Evolutionary conservation across 208 protist species (phyloP).

Genomic region (Borovskyia barvae): DNA sequence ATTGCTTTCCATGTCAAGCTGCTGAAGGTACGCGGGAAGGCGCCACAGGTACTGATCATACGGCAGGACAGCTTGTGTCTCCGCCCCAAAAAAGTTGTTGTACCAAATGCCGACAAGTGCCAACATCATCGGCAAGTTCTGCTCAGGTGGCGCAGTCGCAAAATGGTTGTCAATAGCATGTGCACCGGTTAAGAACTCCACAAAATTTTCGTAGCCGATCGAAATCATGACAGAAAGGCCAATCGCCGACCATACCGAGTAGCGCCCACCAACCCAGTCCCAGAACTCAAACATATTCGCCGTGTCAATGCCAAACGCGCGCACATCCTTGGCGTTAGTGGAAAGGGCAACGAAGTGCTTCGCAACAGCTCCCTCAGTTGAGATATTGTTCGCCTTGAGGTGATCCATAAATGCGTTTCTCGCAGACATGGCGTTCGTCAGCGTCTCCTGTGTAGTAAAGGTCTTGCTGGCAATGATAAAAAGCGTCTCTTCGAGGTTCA

Average conservation of each 20-base stretch:
- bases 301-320: conserved; percentile 95
- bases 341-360: conserved; percentile 98
- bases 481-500: conserved; percentile 92
- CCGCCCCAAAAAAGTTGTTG: conserved; percentile 95
- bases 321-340: conserved; percentile 91
- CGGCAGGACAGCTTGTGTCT: conserved; percentile 96
- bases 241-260: conserved; percentile 97
- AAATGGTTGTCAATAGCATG: conserved; percentile 87
- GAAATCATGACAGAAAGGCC: conserved; percentile 94
- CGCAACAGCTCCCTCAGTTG: conserved; percentile 67
- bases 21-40: conserved; percentile 98
- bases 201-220: conserved; percentile 95
- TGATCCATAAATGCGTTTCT: conserved; percentile 82
- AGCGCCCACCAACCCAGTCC: conserved; percentile 98
- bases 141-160: conserved; percentile 44
- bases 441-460: conserved; percentile 97
- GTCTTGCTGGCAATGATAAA: conserved; percentile 98
- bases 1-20: conserved; percentile 98
- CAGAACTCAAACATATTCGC: conserved; percentile 98
- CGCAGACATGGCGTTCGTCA: conserved; percentile 95
- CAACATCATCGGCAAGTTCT: conserved; percentile 94
- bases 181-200: conserved; percentile 91
- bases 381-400: conserved; percentile 43
- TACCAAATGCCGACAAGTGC: conserved; percentile 96
- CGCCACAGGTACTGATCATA: conserved; percentile 98